Conservation (phyloP, 805 yeast genomes). For the Hanseniaspora mollemarum region DNA sequence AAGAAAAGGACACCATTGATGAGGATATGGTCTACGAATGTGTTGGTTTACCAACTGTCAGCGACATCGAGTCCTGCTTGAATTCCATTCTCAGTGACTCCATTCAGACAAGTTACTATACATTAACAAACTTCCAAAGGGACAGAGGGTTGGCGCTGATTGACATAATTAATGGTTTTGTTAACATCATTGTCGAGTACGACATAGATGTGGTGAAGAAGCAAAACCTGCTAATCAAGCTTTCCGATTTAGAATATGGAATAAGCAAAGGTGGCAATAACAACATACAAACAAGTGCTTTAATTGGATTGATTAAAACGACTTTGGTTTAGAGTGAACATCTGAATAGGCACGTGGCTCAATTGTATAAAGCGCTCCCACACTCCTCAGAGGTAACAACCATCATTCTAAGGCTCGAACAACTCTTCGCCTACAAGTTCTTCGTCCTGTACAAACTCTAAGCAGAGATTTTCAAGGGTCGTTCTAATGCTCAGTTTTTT, state of each 20-base stretch:
- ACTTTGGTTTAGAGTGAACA: neutral
- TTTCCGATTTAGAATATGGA: constrained; percentile 83
- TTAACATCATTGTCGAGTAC: constrained; percentile 55
- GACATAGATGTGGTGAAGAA: constrained; percentile 48
- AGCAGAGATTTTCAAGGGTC: too few relatives aligned
- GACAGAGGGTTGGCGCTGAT: constrained; percentile 79
- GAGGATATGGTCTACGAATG: constrained; percentile 79
- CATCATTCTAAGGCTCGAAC: too few relatives aligned
- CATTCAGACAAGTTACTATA: constrained; percentile 66
- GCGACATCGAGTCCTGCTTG: constrained; percentile 62
- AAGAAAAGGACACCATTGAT: constrained; percentile 33
- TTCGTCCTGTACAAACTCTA: too few relatives aligned
- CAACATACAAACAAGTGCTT: constrained; percentile 78
- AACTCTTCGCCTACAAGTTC: too few relatives aligned
- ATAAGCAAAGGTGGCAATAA: constrained; percentile 88
- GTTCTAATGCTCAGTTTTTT: too few relatives aligned
- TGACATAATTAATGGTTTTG: constrained; percentile 69
- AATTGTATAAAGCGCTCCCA: too few relatives aligned
- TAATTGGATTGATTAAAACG: constrained; percentile 59
- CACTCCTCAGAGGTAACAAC: too few relatives aligned
- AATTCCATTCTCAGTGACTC: constrained; percentile 74
- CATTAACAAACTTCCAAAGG: constrained; percentile 54
- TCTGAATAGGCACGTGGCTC: too few relatives aligned
- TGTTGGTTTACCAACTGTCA: constrained; percentile 90
- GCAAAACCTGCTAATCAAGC: constrained; percentile 51